Base-by-base conservation (phyloP, 371 early-diverging fungal genomes). In the Mortierella sp. region DNA sequence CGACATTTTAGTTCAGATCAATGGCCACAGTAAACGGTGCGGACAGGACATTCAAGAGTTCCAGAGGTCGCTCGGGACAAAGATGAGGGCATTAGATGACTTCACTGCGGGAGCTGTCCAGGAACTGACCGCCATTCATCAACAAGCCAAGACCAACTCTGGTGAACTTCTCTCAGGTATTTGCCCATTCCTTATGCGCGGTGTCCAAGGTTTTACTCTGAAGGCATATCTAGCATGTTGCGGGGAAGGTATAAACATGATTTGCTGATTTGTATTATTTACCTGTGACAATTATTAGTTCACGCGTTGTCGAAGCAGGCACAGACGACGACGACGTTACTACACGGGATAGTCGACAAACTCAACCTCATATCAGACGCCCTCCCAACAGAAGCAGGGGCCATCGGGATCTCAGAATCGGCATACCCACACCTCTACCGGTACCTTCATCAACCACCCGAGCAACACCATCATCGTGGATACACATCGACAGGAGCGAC, bases 301-400 rank as follows among this genome's bases (percentile, higher is more conserved):
- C 78, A 80, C 35, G 84, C 84, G 2, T 18, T 84, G 32, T 49
- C 77, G 38, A 84, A 84, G 32, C 84, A 84, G 35, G 80, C 84
- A 4, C 49, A 72, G 24, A 74, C 77, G 12, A 84, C 80, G 18
- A 75, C 75, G 12, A 51, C 58, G 35, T 38, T 80, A 14, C 54
- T 84, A 10, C 80, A 80, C 60, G 77, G 75, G 10, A 84, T 84
- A 14, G 41, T 84, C 16, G 75, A 77, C n/a, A 84, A 80, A 71
- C 63, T 80, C 41, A 41, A 32, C 6, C 18, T 48, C 54, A 77
- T 84, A 29, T 71, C 75, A 5, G 60, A 77, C 10, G 12, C 41
- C 16, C 51, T 84, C 12, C 65, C 74, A 11, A 70, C 60, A 38
- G 81, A 80, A 14, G 51, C 60, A 54, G 71, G 41, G 10, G 46